Percentiles rank a stretch among this genome's conserved stretches.
phyloP scores from a whole-genome alignment of 2,329 filamentous ascomycete species.

The Graphiopsis chlorocephala region DNA sequence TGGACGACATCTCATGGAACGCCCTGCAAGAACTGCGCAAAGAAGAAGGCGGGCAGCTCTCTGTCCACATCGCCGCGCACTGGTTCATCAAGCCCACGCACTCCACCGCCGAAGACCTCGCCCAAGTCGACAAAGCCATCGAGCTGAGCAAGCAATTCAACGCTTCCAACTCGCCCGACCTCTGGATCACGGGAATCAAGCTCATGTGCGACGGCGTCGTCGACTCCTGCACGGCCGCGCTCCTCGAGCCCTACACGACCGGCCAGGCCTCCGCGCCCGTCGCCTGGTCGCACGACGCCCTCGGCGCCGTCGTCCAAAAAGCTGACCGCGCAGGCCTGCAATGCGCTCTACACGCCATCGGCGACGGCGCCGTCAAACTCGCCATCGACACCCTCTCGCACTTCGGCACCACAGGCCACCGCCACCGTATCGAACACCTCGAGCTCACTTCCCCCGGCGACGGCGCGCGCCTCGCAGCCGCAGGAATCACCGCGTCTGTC shows the following conservation, averaged over 20 bases:
- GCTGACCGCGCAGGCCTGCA: conserved; percentile 57
- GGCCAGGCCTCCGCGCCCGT: conserved; percentile 46
- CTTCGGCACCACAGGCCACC: conserved; percentile 42
- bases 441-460: conserved; percentile 58
- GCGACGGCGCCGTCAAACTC: conserved; percentile 57
- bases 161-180: conserved; percentile 44
- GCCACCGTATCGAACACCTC: conserved; percentile 64
- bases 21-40: conserved; percentile 45
- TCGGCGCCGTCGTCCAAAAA: conserved; percentile 54
- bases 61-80: conserved; percentile 54
- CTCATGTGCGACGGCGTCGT: conserved; percentile 64
- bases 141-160: conserved; percentile 49
- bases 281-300: conserved; percentile 54
- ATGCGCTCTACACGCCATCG: conserved; percentile 64
- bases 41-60: conserved; percentile 34
- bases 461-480: conserved; percentile 53
- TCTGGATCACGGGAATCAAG: conserved; percentile 60
- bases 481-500: conserved; percentile 78
- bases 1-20: conserved; percentile 57
- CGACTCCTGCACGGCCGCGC: conserved; percentile 62
- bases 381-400: conserved; percentile 56
- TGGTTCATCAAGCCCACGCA: conserved; percentile 54
- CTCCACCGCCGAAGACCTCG: conserved; percentile 45
- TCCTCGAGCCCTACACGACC: conserved; percentile 57
- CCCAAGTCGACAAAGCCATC: conserved; percentile 52